Percentiles rank a stretch among this genome's conserved stretches.
Evolutionary conservation across 2,329 filamentous ascomycete genomes (phyloP).

Genomic region (Raffaelea albimanens): DNA sequence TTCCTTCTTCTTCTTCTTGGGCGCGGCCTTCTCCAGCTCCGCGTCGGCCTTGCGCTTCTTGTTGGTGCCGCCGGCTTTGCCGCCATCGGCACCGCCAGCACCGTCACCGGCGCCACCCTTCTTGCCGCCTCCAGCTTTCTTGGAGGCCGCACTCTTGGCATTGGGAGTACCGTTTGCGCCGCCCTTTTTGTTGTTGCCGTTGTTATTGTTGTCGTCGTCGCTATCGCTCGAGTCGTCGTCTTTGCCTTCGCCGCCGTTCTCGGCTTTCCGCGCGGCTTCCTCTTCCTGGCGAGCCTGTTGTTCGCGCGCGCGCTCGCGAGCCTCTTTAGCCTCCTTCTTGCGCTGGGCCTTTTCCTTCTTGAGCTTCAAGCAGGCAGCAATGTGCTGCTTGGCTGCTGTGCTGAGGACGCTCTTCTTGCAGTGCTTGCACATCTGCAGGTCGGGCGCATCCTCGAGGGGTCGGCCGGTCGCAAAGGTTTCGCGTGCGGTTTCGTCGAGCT

Average conservation of each 20-base stretch:
- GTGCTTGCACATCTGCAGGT: constrained; percentile 81
- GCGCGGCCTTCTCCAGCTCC: constrained; percentile 70
- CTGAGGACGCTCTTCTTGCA: constrained; percentile 84
- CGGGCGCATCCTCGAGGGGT: constrained; percentile 69
- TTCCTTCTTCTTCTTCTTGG: constrained; percentile 94
- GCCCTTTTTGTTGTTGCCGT: constrained; percentile 23
- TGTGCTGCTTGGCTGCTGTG: constrained; percentile 66
- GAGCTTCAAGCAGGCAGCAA: constrained; percentile 71
- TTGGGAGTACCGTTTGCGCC: background rate
- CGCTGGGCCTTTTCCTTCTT: constrained; percentile 75
- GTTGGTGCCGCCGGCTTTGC: constrained; percentile 22
- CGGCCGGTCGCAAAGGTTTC: constrained; percentile 74
- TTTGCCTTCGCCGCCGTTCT: constrained; percentile 33
- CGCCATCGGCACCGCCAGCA: constrained; percentile 19
- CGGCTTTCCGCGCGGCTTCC: constrained; percentile 43
- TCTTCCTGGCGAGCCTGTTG: constrained; percentile 49
- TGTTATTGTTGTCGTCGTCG: constrained; percentile 25
- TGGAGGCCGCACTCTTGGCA: background rate
- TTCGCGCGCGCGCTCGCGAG: constrained; percentile 55
- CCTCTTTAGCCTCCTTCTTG: constrained; percentile 67
- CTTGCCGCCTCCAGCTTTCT: constrained; percentile 7
- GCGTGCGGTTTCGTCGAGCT: constrained; percentile 65
- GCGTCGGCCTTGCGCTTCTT: constrained; percentile 72
- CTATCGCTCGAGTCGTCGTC: constrained; percentile 32
- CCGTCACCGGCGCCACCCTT: constrained; percentile 7